Percentiles rank a stretch among this genome's conserved stretches.
phyloP scores from a whole-genome alignment of 805 yeast species.

The Zygosaccharomyces rouxii region DNA sequence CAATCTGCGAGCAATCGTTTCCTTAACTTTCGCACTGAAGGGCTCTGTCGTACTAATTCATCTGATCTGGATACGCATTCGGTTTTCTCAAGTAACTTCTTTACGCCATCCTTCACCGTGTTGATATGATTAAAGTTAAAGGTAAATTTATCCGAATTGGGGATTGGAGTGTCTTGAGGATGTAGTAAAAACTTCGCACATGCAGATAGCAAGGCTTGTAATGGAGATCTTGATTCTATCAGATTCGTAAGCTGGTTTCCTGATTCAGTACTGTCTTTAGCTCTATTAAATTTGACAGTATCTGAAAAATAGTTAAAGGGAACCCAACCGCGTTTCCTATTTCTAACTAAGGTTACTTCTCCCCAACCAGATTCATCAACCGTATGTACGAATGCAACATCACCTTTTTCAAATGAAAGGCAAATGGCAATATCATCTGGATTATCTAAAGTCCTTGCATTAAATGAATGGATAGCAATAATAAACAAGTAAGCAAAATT shows the following conservation, averaged over 20 bases:
- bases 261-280: background rate
- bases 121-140: slow-evolving; percentile 57
- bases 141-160: slow-evolving; percentile 38
- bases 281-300: slow-evolving; percentile 28
- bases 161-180: slow-evolving; percentile 50
- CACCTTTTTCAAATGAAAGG: slow-evolving; percentile 63
- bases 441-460: slow-evolving; percentile 54
- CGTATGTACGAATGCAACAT: slow-evolving; percentile 71
- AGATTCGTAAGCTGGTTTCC: slow-evolving; percentile 7
- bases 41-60: slow-evolving; percentile 59
- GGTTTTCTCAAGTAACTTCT: slow-evolving; percentile 56
- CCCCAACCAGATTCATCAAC: slow-evolving; percentile 86
- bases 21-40: slow-evolving; percentile 58
- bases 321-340: slow-evolving; percentile 73
- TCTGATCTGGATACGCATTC: slow-evolving; percentile 73
- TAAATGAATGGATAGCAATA: slow-evolving; percentile 55
- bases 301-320: slow-evolving; percentile 74
- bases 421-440: slow-evolving; percentile 68
- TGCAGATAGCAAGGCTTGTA: slow-evolving; percentile 52
- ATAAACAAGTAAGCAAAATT: slow-evolving; percentile 52
- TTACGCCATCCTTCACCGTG: slow-evolving; percentile 68
- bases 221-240: slow-evolving; percentile 43
- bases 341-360: slow-evolving; percentile 66
- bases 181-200: slow-evolving; percentile 63
- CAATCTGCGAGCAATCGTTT: slow-evolving; percentile 72